Evolutionary conservation across 108 stramenopile genomes (phyloP).

Genomic region (Hondaea fermentalgiana): DNA sequence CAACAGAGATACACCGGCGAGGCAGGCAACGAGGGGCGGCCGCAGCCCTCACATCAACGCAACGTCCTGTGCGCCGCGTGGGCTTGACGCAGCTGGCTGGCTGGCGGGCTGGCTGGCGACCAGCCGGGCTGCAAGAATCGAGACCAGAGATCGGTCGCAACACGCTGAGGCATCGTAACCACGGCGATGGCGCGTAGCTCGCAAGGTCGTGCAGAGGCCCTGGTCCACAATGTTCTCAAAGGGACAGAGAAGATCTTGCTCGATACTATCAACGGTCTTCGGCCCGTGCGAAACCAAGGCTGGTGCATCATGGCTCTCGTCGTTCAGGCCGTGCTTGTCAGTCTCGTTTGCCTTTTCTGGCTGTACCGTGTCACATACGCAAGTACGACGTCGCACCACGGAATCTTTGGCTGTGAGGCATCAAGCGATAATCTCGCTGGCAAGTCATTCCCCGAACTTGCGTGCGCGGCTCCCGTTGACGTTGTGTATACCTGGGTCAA

Average conservation of each 20-base stretch:
- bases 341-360: background rate
- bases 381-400: background rate
- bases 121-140: no score
- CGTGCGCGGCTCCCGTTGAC: slow-evolving; percentile 29
- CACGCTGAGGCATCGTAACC: no score
- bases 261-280: background rate
- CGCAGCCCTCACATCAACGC: no score
- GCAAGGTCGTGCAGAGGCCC: background rate
- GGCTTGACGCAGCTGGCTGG: no score
- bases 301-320: background rate
- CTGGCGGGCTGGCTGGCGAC: no score
- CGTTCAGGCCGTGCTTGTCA: background rate
- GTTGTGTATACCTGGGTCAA: slow-evolving; percentile 61
- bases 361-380: background rate
- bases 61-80: no score
- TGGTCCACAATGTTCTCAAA: background rate
- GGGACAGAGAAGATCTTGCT: background rate
- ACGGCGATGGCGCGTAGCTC: no score
- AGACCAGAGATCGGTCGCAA: no score
- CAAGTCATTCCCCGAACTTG: background rate
- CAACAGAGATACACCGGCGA: no score
- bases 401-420: background rate
- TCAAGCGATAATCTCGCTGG: background rate
- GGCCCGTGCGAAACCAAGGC: background rate
- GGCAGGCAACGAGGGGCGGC: no score